Percentiles rank a stretch among this genome's conserved stretches.
Conservation (phyloP, 208 protist species). For the Crithidia mellificae region DNA sequence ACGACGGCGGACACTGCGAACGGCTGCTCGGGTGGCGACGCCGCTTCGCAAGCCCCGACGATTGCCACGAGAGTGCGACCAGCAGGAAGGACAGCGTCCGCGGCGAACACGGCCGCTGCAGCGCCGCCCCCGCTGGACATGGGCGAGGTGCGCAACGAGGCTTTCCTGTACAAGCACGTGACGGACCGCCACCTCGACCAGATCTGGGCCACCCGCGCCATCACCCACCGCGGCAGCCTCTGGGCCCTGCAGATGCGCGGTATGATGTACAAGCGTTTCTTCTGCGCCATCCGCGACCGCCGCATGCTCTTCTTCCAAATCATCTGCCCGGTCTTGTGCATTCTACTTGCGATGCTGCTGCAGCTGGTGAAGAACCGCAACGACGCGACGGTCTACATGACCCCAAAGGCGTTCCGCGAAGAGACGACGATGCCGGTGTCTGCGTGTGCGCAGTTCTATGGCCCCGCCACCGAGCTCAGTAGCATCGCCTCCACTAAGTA, state of each 20-base stretch:
- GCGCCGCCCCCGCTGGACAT: not conserved
- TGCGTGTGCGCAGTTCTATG: constrained; percentile 31
- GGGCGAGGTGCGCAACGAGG: constrained; percentile 7
- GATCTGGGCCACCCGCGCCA: constrained; percentile 18
- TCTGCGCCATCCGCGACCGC: constrained; percentile 57
- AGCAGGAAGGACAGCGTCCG: not conserved
- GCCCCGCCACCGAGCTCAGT: constrained; percentile 15
- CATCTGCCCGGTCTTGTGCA: constrained; percentile 61
- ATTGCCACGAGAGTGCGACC: not conserved
- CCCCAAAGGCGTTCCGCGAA: constrained; percentile 42
- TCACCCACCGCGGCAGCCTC: not conserved
- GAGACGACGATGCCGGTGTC: constrained; percentile 40
- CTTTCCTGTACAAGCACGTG: constrained; percentile 17
- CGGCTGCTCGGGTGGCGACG: not conserved
- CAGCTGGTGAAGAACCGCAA: constrained; percentile 50
- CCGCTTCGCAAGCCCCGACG: not conserved
- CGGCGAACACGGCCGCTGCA: not conserved
- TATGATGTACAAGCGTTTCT: constrained; percentile 60
- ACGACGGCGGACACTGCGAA: not conserved
- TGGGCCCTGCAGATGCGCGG: constrained; percentile 52
- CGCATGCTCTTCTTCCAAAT: constrained; percentile 76
- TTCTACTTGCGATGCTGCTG: constrained; percentile 72
- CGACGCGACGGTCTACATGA: too few relatives aligned
- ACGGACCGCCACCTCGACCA: constrained; percentile 20
- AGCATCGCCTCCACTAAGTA: constrained; percentile 20